Evolutionary conservation across 495 filamentous ascomycete species (phyloP).

Genomic region (Melanomma pulvis-pyrius): DNA sequence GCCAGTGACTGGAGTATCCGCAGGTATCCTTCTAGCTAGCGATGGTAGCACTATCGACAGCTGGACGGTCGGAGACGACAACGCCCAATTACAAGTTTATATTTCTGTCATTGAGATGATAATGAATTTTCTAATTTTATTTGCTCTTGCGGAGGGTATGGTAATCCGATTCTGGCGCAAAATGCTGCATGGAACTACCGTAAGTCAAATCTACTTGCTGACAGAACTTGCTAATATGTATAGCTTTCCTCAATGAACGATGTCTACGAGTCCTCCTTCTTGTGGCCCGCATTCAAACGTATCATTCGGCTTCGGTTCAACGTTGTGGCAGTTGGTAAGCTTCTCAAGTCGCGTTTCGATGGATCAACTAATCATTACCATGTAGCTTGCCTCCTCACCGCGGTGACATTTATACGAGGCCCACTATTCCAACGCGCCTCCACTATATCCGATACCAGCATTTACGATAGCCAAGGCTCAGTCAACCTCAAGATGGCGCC

Average conservation of each 20-base stretch:
- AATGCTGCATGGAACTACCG: slow-evolving; percentile 18
- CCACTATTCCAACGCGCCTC: slow-evolving; percentile 32
- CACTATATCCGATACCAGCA: slow-evolving; percentile 4
- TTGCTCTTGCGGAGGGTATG: slow-evolving; percentile 20
- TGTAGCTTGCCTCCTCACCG: slow-evolving; percentile 26
- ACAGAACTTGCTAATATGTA: neutral
- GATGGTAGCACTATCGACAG: slow-evolving; percentile 4
- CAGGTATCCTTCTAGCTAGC: slow-evolving; percentile 26
- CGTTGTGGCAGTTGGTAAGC: slow-evolving; percentile 26
- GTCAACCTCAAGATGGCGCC: slow-evolving; percentile 11
- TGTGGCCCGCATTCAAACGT: slow-evolving; percentile 19
- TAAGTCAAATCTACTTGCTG: neutral
- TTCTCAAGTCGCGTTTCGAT: neutral
- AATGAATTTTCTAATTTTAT: slow-evolving; percentile 28
- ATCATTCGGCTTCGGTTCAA: slow-evolving; percentile 21
- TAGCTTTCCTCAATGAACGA: slow-evolving; percentile 25
- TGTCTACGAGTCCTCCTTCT: slow-evolving; percentile 17
- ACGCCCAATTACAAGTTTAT: slow-evolving; percentile 30
- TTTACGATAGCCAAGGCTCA: neutral
- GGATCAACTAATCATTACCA: neutral
- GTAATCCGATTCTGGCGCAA: slow-evolving; percentile 28
- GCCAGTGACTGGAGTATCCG: slow-evolving; percentile 29
- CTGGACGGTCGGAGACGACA: slow-evolving; percentile 27
- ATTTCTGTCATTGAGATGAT: slow-evolving; percentile 21
- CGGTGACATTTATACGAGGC: slow-evolving; percentile 13